Conservation (phyloP, 2,329 filamentous ascomycete species). For the Chaetomiaceae sp. region DNA sequence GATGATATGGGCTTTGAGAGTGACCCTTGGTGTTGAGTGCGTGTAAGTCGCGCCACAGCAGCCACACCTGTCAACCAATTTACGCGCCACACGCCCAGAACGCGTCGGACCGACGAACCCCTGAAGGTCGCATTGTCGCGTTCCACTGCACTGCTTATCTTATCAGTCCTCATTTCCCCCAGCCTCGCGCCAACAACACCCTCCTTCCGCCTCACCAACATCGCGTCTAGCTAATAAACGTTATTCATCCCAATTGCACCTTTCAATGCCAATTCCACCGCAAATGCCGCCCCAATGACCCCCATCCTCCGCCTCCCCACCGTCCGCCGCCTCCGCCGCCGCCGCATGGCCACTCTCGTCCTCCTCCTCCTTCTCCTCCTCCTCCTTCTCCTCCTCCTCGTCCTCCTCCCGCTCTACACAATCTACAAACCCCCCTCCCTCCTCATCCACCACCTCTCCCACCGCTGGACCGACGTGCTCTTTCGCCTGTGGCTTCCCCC, state of each 20-base stretch:
- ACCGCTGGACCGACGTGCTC: slow-evolving; percentile 71
- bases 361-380: slow-evolving; percentile 36
- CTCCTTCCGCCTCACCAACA: background rate
- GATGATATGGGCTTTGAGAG: too few species aligned
- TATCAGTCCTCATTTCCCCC: background rate
- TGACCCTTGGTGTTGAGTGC: background rate
- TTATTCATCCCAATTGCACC: background rate
- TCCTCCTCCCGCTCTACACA: slow-evolving; percentile 53
- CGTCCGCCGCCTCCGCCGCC: slow-evolving; percentile 53
- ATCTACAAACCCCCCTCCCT: slow-evolving; percentile 77
- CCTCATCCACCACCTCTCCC: slow-evolving; percentile 66
- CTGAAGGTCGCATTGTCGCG: background rate
- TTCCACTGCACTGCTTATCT: background rate
- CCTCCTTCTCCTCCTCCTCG: slow-evolving; percentile 33
- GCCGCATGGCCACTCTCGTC: slow-evolving; percentile 52
- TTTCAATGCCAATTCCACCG: background rate
- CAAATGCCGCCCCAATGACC: slow-evolving; percentile 22
- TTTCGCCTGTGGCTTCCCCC: slow-evolving; percentile 56
- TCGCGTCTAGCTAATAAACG: too few species aligned
- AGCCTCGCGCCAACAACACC: background rate
- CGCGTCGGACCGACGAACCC: background rate
- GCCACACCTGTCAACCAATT: too few species aligned
- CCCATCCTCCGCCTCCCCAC: slow-evolving; percentile 52
- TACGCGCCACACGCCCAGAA: background rate
- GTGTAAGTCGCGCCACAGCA: slow-evolving; percentile 5